phyloP scores from a whole-genome alignment of 768 basidiomycete species.

The Boletus rex-veris region DNA sequence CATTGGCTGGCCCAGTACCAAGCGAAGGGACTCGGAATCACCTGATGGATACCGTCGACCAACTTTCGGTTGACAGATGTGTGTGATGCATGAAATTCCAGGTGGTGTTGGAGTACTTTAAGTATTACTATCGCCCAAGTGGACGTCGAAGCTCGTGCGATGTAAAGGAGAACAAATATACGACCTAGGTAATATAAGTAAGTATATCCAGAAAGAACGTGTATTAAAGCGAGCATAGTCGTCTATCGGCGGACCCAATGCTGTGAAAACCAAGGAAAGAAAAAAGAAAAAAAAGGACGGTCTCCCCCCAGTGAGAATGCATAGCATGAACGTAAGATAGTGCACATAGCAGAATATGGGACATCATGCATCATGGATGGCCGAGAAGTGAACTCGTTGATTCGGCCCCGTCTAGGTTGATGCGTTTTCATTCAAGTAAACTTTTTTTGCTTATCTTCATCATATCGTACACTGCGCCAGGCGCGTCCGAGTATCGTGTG shows the following conservation, averaged over 20 bases:
- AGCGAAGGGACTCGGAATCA: no score
- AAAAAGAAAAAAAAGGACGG: neutral
- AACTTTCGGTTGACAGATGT: no score
- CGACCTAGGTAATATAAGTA: neutral
- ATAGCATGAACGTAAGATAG: neutral
- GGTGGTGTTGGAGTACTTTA: neutral
- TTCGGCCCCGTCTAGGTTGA: neutral
- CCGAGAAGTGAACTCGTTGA: neutral
- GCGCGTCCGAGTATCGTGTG: conserved; percentile 7
- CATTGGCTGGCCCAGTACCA: no score
- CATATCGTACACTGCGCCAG: conserved; percentile 24
- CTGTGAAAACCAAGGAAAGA: neutral
- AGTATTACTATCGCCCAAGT: neutral
- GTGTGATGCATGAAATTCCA: neutral
- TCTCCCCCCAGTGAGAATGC: conserved; percentile 13
- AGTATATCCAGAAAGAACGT: conserved; percentile 17
- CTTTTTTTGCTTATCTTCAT: neutral
- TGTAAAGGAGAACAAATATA: conserved; percentile 1
- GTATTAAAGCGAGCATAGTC: conserved; percentile 21
- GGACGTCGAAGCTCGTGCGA: neutral
- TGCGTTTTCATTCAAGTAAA: neutral
- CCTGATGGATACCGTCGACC: no score
- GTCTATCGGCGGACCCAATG: conserved; percentile 4
- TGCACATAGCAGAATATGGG: conserved; percentile 1
- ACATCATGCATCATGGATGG: neutral